Evolutionary conservation across 148 eudicot genomes (phyloP).

Genomic region (Dysphania ambrosioides): DNA sequence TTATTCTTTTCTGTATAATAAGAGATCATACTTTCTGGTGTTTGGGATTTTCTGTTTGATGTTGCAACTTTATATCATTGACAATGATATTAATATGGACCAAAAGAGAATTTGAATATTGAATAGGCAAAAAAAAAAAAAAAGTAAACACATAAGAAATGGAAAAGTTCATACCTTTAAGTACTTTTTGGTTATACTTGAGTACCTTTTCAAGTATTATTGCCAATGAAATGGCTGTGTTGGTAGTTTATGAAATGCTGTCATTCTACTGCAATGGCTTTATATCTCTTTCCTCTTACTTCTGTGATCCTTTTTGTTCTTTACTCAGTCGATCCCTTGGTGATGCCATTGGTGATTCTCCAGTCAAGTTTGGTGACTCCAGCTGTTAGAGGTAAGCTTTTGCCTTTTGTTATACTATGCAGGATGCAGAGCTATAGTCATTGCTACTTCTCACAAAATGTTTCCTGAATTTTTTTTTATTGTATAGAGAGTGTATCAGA

Average conservation of each 20-base stretch:
- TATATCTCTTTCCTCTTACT: not conserved
- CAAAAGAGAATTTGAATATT: no score
- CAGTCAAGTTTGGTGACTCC: constrained; percentile 19
- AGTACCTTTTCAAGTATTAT: not conserved
- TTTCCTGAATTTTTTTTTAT: not conserved
- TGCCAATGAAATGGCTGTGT: not conserved
- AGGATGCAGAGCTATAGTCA: not conserved
- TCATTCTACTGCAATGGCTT: not conserved
- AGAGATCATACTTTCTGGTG: no score
- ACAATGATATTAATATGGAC: no score
- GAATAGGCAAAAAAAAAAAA: no score
- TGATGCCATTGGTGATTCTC: constrained; percentile 29
- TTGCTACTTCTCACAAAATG: not conserved
- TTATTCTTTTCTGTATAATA: no score
- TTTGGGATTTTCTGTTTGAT: no score
- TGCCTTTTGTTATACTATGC: not conserved
- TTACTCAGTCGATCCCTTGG: constrained; percentile 20
- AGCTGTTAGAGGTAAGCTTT: constrained; percentile 21
- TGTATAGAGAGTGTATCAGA: not conserved
- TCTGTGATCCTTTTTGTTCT: constrained; percentile 5
- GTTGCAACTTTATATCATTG: no score
- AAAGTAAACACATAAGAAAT: no score
- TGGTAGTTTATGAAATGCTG: not conserved
- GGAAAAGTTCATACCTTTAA: no score
- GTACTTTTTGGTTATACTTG: no score